These are phyloP conservation scores for Fusarium circinatum DNA, from an alignment of 2,329 filamentous ascomycete genomes.

Conservation along the genomic window DNA sequence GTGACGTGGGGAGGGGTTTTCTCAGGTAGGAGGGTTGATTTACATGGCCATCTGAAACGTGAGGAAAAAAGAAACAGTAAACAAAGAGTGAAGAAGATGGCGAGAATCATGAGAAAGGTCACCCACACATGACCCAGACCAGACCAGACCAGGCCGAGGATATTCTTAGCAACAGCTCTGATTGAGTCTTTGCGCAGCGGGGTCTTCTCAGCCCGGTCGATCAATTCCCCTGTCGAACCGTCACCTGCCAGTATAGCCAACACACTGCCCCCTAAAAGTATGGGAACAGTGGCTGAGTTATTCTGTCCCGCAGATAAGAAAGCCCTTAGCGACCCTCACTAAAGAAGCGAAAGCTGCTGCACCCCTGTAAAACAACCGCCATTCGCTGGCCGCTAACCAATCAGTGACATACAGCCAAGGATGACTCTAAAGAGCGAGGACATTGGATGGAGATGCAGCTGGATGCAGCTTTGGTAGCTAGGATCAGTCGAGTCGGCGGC, in stretches of 20 bases:
- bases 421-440: conserved; percentile 9
- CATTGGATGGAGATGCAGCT: conserved; percentile 27
- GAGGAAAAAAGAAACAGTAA: background rate
- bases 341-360: conserved; percentile 13
- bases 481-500: conserved; percentile 5
- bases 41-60: background rate
- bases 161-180: conserved; percentile 36
- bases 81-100: conserved; percentile 7
- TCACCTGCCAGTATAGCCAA: background rate
- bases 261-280: too few relatives aligned
- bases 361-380: conserved; percentile 15
- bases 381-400: conserved; percentile 30
- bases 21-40: background rate
- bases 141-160: background rate
- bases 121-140: conserved; percentile 18
- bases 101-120: conserved; percentile 24
- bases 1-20: background rate
- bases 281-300: background rate
- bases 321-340: conserved; percentile 24
- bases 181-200: conserved; percentile 18
- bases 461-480: conserved; percentile 14
- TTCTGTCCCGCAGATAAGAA: background rate
- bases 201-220: conserved; percentile 22
- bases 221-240: conserved; percentile 31
- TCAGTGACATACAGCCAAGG: conserved; percentile 11